A percentile compares a stretch with the other conserved stretches of the same genome.
These are phyloP conservation scores for Kandelia obovata DNA, from an alignment of 345 rosid species.

Conservation along the genomic window DNA sequence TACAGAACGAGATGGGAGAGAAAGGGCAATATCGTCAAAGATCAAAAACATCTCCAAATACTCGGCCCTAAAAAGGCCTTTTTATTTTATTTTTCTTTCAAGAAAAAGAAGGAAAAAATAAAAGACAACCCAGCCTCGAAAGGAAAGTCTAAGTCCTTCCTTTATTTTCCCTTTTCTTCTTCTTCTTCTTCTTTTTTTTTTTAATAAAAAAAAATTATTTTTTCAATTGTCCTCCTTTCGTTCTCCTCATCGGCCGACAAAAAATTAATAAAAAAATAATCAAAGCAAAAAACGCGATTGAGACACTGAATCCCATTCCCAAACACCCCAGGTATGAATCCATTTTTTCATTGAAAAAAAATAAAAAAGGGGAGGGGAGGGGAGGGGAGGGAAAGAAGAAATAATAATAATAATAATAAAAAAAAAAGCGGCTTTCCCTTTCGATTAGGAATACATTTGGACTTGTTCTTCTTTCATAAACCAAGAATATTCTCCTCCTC, in stretches of 20 bases:
- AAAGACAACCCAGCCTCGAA: neutral
- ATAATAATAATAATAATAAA: no score
- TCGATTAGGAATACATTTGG: neutral
- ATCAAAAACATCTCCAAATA: neutral
- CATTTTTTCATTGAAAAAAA: neutral
- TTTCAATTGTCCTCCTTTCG: no score
- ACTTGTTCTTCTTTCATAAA: constrained; percentile 4
- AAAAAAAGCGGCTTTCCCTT: neutral
- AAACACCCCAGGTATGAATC: neutral
- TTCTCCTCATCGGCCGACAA: no score
- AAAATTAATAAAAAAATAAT: neutral
- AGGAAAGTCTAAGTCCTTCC: no score
- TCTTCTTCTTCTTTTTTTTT: neutral
- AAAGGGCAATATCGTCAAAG: neutral
- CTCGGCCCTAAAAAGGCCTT: neutral
- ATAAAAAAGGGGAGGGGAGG: no score
- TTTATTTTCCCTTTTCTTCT: no score
- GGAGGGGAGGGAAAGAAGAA: no score
- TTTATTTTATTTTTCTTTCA: no score
- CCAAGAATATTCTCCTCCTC: constrained; percentile 9
- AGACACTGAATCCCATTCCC: no score
- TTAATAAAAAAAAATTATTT: neutral
- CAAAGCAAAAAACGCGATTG: neutral
- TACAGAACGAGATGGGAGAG: neutral
- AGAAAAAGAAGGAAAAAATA: no score